A percentile compares a stretch with the other conserved stretches of the same genome.
Evolutionary conservation across 1,284 basidiomycete species (phyloP).

Genomic region (Xerocomus alliaceus): DNA sequence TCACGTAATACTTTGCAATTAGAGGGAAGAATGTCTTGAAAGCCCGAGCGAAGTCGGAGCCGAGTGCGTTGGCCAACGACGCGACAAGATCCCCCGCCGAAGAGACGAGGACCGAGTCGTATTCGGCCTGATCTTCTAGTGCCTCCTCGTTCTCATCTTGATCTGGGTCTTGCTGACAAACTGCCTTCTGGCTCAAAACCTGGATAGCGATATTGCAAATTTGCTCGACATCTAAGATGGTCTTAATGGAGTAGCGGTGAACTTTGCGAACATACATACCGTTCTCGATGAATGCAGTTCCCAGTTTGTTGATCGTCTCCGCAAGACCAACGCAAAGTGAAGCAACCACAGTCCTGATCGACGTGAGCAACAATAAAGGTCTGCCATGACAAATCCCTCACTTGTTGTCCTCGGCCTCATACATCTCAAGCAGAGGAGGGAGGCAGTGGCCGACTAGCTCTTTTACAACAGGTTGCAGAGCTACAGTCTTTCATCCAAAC

Average conservation of each 20-base stretch:
- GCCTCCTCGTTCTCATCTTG: conserved; percentile 87
- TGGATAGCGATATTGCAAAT: conserved; percentile 82
- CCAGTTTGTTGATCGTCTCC: conserved; percentile 90
- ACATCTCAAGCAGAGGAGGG: conserved; percentile 84
- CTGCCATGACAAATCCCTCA: conserved; percentile 55
- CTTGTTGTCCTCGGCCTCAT: conserved; percentile 97
- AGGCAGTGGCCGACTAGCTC: conserved; percentile 84
- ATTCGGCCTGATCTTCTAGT: conserved; percentile 89
- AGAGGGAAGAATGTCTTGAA: conserved; percentile 89
- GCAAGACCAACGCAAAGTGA: conserved; percentile 86
- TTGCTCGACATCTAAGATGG: conserved; percentile 71
- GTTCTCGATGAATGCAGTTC: conserved; percentile 82
- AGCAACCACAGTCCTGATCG: conserved; percentile 81
- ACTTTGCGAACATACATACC: conserved; percentile 51
- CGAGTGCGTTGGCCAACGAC: conserved; percentile 86
- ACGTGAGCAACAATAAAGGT: conserved; percentile 20
- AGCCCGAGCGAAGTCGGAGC: conserved; percentile 83
- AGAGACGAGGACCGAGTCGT: conserved; percentile 94
- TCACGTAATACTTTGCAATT: conserved; percentile 91
- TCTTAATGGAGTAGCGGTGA: conserved; percentile 8
- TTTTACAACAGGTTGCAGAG: conserved; percentile 80
- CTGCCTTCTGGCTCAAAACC: conserved; percentile 90
- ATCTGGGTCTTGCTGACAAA: conserved; percentile 96
- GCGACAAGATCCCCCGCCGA: conserved; percentile 96
- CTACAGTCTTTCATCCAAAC: conserved; percentile 38